phyloP scores from a whole-genome alignment of 2,329 filamentous ascomycete genomes.

The Fusarium pseudonygamai region DNA sequence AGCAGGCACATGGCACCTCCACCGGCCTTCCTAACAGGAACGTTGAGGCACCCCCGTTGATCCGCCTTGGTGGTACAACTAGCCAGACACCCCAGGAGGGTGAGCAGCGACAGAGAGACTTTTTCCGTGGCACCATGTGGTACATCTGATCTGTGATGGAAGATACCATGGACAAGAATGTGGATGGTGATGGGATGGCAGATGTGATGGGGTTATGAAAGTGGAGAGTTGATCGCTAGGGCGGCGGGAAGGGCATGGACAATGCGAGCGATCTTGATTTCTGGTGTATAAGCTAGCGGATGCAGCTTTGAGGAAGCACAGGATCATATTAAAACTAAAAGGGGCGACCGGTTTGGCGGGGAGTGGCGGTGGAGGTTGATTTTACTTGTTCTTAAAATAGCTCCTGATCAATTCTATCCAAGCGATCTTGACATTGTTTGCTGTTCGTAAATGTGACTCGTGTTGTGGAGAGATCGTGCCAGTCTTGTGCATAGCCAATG shows the following conservation, averaged over 20 bases:
- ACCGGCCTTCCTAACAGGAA: slow-evolving; percentile 33
- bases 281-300: background rate
- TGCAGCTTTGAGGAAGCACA: background rate
- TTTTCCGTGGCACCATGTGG: slow-evolving; percentile 56
- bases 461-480: background rate
- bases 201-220: background rate
- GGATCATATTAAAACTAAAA: slow-evolving; percentile 40
- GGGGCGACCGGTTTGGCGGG: slow-evolving; percentile 49
- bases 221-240: slow-evolving; percentile 26
- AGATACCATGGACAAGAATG: background rate
- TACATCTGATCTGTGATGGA: slow-evolving; percentile 48
- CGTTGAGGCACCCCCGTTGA: slow-evolving; percentile 44
- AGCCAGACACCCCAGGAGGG: slow-evolving; percentile 36
- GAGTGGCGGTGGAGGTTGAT: slow-evolving; percentile 48
- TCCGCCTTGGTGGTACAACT: slow-evolving; percentile 44
- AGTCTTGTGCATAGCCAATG: background rate
- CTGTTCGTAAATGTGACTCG: background rate
- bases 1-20: slow-evolving; percentile 52
- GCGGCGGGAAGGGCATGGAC: slow-evolving; percentile 24
- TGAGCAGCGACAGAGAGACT: slow-evolving; percentile 48
- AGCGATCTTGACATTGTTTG: slow-evolving; percentile 1
- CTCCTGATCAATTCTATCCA: slow-evolving; percentile 18
- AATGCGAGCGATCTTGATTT: slow-evolving; percentile 29
- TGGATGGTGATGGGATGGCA: background rate
- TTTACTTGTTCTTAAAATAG: slow-evolving; percentile 32